phyloP scores from a whole-genome alignment of 176 grass and related monocot species.

The Luzula sylvatica region DNA sequence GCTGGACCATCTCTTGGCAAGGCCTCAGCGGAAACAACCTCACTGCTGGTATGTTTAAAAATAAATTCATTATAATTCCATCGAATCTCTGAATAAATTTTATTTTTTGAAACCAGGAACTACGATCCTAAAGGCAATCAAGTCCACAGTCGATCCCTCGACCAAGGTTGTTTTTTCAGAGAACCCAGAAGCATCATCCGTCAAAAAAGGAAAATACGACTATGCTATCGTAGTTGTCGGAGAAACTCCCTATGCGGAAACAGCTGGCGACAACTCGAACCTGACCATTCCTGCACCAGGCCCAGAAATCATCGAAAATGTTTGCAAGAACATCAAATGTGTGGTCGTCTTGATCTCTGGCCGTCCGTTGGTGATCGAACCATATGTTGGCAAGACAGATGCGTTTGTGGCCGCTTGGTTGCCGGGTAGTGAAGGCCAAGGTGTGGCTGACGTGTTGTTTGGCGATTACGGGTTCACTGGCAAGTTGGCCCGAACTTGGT shows the following conservation, averaged over 20 bases:
- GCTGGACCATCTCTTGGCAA: slow-evolving; percentile 73
- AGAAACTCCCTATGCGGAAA: slow-evolving; percentile 52
- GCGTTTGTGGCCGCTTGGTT: slow-evolving; percentile 74
- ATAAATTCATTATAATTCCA: not conserved
- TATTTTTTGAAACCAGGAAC: slow-evolving; percentile 25
- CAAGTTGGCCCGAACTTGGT: slow-evolving; percentile 72
- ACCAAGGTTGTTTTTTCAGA: slow-evolving; percentile 55
- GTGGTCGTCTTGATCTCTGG: slow-evolving; percentile 54
- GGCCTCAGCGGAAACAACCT: slow-evolving; percentile 40
- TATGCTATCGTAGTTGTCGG: slow-evolving; percentile 59
- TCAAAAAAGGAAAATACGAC: slow-evolving; percentile 36
- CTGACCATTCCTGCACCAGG: slow-evolving; percentile 63
- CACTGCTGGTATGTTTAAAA: slow-evolving; percentile 27
- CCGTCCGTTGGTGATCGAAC: slow-evolving; percentile 57
- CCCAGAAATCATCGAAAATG: slow-evolving; percentile 39
- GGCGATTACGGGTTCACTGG: slow-evolving; percentile 65
- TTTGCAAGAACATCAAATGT: slow-evolving; percentile 50
- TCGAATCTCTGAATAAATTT: not conserved
- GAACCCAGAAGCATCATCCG: slow-evolving; percentile 29
- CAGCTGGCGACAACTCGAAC: slow-evolving; percentile 55
- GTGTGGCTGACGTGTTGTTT: slow-evolving; percentile 59
- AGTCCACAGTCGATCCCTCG: slow-evolving; percentile 41
- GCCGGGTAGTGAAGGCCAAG: slow-evolving; percentile 61
- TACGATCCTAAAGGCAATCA: slow-evolving; percentile 53
- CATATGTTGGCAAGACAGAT: slow-evolving; percentile 48